These are phyloP conservation scores for Penicillium fimorum DNA, from an alignment of 495 filamentous ascomycete genomes.

Conservation along the genomic window DNA sequence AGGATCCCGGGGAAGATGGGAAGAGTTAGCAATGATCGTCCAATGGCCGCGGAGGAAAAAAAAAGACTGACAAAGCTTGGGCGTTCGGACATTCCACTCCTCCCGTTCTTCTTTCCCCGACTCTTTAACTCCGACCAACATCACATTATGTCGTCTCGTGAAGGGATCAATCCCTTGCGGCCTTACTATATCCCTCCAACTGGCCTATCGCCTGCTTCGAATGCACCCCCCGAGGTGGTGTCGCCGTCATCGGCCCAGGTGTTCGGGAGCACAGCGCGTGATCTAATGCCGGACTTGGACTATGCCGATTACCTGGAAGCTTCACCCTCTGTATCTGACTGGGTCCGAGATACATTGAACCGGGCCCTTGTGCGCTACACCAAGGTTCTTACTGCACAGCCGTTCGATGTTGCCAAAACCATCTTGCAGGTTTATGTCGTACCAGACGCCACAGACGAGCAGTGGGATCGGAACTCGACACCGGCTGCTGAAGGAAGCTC, in stretches of 20 bases:
- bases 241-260: slow-evolving; percentile 47
- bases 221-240: slow-evolving; percentile 41
- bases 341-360: slow-evolving; percentile 69
- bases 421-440: slow-evolving; percentile 75
- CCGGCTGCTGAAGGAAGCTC: slow-evolving; percentile 32
- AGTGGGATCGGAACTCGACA: slow-evolving; percentile 30
- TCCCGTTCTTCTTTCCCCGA: slow-evolving; percentile 23
- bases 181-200: slow-evolving; percentile 93
- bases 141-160: slow-evolving; percentile 45
- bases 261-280: slow-evolving; percentile 71
- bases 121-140: slow-evolving; percentile 16
- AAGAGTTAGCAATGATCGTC: slow-evolving; percentile 19
- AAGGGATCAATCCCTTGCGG: slow-evolving; percentile 81
- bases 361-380: slow-evolving; percentile 84
- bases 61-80: slow-evolving; percentile 30
- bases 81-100: slow-evolving; percentile 23
- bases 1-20: slow-evolving; percentile 18
- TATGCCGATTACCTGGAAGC: slow-evolving; percentile 84
- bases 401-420: slow-evolving; percentile 94
- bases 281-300: slow-evolving; percentile 83
- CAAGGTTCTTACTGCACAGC: slow-evolving; percentile 81
- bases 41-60: slow-evolving; percentile 30
- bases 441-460: slow-evolving; percentile 36
- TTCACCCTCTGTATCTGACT: slow-evolving; percentile 69
- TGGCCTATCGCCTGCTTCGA: slow-evolving; percentile 28